A percentile compares a stretch with the other conserved stretches of the same genome.
Evolutionary conservation across 1,284 basidiomycete species (phyloP).

Genomic region (Pseudozyma tsukubaensis): DNA sequence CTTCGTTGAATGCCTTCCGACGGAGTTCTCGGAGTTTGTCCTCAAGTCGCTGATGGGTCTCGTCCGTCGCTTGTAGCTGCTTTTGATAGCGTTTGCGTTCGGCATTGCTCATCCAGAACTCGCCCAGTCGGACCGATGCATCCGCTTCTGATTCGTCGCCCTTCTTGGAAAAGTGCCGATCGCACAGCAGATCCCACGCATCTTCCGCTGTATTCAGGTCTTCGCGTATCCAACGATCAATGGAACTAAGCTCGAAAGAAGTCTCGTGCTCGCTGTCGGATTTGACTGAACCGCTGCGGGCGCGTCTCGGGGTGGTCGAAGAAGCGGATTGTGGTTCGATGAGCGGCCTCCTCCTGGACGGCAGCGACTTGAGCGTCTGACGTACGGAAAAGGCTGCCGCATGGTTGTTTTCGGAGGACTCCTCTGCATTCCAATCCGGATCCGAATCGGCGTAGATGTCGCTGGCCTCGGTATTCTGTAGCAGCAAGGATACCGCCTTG

Average conservation of each 20-base stretch:
- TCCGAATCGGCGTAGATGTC: not conserved
- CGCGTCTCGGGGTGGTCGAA: constrained; percentile 7
- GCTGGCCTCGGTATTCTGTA: constrained; percentile 10
- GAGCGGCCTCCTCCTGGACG: constrained; percentile 26
- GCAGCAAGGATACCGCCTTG: constrained; percentile 29
- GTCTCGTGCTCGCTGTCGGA: constrained; percentile 17
- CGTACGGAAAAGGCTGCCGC: constrained; percentile 10
- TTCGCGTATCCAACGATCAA: constrained; percentile 31
- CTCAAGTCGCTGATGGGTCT: constrained; percentile 22
- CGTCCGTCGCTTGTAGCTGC: constrained; percentile 15
- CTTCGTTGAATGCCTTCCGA: constrained; percentile 13
- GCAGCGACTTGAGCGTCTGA: constrained; percentile 26
- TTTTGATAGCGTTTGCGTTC: constrained; percentile 34
- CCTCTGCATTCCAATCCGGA: not conserved
- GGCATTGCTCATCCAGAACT: constrained; percentile 44
- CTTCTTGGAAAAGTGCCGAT: constrained; percentile 5
- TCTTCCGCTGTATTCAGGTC: constrained; percentile 24
- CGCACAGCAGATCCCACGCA: constrained; percentile 42
- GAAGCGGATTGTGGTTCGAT: not conserved
- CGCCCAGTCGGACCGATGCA: constrained; percentile 3
- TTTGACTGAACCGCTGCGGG: constrained; percentile 4
- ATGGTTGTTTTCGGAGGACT: not conserved
- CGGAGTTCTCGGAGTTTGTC: constrained; percentile 27
- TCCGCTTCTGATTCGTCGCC: not conserved
- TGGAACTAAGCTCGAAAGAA: constrained; percentile 24